phyloP scores from a whole-genome alignment of 768 basidiomycete species.

The Symmetrospora coprosmae region DNA sequence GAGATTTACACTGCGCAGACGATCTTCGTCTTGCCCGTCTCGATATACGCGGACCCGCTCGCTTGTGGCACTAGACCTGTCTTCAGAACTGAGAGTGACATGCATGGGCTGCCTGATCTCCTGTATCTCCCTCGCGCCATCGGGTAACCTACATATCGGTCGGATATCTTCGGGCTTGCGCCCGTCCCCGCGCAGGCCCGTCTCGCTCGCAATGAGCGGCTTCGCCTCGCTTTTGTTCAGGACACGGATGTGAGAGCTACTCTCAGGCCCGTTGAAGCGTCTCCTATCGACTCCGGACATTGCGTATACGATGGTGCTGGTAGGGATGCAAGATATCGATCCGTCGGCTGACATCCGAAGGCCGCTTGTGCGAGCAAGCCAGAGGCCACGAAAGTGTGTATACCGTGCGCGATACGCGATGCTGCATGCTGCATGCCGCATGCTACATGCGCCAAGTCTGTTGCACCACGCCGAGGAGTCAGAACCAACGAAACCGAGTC shows the following conservation, averaged over 20 bases:
- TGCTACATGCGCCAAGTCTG: too few species aligned
- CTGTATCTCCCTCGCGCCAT: not conserved
- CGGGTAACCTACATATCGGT: constrained; percentile 59
- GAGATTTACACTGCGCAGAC: constrained; percentile 79
- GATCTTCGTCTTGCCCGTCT: constrained; percentile 78
- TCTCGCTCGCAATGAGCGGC: constrained; percentile 29
- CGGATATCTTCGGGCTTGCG: constrained; percentile 55
- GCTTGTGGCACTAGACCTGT: constrained; percentile 83
- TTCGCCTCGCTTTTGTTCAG: constrained; percentile 36
- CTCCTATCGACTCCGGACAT: constrained; percentile 71
- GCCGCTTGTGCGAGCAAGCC: too few species aligned
- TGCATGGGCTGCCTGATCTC: constrained; percentile 14
- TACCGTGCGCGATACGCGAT: too few species aligned
- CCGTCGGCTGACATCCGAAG: too few species aligned
- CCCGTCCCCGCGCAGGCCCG: constrained; percentile 41
- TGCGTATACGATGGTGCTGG: too few species aligned
- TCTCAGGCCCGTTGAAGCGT: constrained; percentile 80
- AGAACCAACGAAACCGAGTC: too few species aligned
- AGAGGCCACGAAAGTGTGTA: too few species aligned
- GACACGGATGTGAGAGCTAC: constrained; percentile 55
- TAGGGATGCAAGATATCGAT: too few species aligned
- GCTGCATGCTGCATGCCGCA: too few species aligned
- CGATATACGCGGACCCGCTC: constrained; percentile 92
- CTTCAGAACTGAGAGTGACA: constrained; percentile 53
- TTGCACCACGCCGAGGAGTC: too few species aligned